Evolutionary conservation across 805 yeast genomes (phyloP).

Genomic region (Candida jianshihensis): DNA sequence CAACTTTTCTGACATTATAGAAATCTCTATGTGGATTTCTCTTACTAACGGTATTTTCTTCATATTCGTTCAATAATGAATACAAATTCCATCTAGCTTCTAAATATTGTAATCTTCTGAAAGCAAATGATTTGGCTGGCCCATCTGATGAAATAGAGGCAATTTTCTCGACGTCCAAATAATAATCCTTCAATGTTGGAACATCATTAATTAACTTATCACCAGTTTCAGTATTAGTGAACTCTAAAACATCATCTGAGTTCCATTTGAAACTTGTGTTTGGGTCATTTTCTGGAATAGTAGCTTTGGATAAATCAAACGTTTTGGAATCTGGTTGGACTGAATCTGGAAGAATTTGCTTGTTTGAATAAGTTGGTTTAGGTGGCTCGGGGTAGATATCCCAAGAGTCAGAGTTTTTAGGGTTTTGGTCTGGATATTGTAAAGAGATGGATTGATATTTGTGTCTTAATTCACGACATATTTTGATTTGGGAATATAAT

Average conservation of each 20-base stretch:
- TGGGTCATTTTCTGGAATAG: conserved; percentile 42
- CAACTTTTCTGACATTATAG: conserved; percentile 93
- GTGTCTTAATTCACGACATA: conserved; percentile 67
- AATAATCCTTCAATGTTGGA: conserved; percentile 84
- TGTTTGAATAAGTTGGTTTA: conserved; percentile 77
- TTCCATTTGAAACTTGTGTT: conserved; percentile 39
- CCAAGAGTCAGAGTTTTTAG: conserved; percentile 76
- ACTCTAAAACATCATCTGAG: conserved; percentile 66
- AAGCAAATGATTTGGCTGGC: conserved; percentile 94
- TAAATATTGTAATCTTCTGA: conserved; percentile 83
- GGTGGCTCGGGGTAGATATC: conserved; percentile 90
- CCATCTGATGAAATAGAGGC: conserved; percentile 83
- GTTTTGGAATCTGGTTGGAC: conserved; percentile 35
- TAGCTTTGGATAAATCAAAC: conserved; percentile 35
- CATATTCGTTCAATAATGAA: conserved; percentile 80
- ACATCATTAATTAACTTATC: conserved; percentile 44
- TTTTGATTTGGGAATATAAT: conserved; percentile 52
- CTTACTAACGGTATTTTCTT: conserved; percentile 85
- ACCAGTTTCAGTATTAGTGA: conserved; percentile 31
- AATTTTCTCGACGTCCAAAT: conserved; percentile 71
- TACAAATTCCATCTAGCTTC: conserved; percentile 97
- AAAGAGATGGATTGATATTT: conserved; percentile 65
- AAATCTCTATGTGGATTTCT: conserved; percentile 95
- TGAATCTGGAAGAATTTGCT: conserved; percentile 38
- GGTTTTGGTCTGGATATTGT: conserved; percentile 74